These are phyloP conservation scores for Sodiomyces alkalinus DNA, from an alignment of 2,329 filamentous ascomycete genomes.

Conservation along the genomic window DNA sequence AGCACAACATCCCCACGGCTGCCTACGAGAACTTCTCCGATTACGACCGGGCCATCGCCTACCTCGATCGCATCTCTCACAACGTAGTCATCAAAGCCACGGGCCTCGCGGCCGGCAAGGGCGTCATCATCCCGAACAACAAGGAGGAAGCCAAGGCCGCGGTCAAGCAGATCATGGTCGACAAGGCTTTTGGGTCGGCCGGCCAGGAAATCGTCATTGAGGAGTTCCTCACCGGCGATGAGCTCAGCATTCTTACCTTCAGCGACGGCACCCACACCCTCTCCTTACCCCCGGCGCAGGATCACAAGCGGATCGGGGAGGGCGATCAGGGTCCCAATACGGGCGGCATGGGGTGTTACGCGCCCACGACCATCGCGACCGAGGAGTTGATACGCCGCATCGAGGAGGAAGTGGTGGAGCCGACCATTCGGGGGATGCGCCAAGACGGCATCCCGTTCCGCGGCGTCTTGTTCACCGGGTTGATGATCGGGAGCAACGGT, in stretches of 20 bases:
- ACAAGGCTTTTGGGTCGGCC: slow-evolving; percentile 48
- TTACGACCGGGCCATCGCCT: slow-evolving; percentile 41
- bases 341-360: slow-evolving; percentile 64
- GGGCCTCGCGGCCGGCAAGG: slow-evolving; percentile 63
- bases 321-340: slow-evolving; percentile 57
- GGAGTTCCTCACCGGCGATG: slow-evolving; percentile 54
- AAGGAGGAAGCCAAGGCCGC: slow-evolving; percentile 48
- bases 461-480: slow-evolving; percentile 62
- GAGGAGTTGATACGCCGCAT: slow-evolving; percentile 37
- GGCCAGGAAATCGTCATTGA: slow-evolving; percentile 60
- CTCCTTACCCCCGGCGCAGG: slow-evolving; percentile 55
- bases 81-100: slow-evolving; percentile 60
- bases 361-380: slow-evolving; percentile 42
- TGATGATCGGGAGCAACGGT: slow-evolving; percentile 69
- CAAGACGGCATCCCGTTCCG: slow-evolving; percentile 56
- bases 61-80: slow-evolving; percentile 43
- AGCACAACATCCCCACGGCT: slow-evolving; percentile 58
- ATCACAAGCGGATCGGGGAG: slow-evolving; percentile 58
- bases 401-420: slow-evolving; percentile 42
- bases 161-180: slow-evolving; percentile 52
- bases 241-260: slow-evolving; percentile 53
- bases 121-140: slow-evolving; percentile 20
- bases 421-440: slow-evolving; percentile 49
- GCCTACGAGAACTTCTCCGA: slow-evolving; percentile 53
- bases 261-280: slow-evolving; percentile 49